Conservation (phyloP, 164 flowering plant species). For the Chloranthus sessilifolius region DNA sequence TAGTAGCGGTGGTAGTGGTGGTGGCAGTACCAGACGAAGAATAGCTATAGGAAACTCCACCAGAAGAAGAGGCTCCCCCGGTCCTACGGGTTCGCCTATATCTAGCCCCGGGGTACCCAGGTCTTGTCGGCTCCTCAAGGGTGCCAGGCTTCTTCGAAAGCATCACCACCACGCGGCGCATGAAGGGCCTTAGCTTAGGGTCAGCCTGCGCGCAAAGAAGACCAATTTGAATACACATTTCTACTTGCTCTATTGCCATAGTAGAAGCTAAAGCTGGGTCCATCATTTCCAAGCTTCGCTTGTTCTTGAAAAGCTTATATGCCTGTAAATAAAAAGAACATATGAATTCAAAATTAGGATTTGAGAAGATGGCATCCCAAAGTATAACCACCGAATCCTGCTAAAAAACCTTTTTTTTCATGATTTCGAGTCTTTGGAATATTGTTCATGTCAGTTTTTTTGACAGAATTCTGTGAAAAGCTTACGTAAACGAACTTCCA, state of each 20-base stretch:
- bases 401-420: no score
- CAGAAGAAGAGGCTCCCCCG: conserved; percentile 6
- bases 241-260: conserved; percentile 45
- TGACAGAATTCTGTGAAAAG: no score
- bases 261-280: conserved; percentile 50
- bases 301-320: conserved; percentile 61
- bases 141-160: conserved; percentile 53
- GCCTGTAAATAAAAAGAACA: conserved; percentile 37
- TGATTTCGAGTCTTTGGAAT: no score
- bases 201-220: conserved; percentile 76
- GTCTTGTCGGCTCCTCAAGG: conserved; percentile 68
- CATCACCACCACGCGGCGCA: conserved; percentile 61
- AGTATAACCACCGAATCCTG: no score
- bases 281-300: conserved; percentile 56
- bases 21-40: conserved; percentile 28
- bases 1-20: conserved; percentile 25
- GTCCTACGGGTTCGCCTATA: conserved; percentile 36
- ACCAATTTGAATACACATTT: conserved; percentile 65
- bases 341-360: no score
- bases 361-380: no score
- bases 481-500: no score
- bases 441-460: no score
- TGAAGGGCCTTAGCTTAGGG: conserved; percentile 59
- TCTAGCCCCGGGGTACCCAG: conserved; percentile 59
- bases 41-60: conserved; percentile 20